Evolutionary conservation across 805 yeast species (phyloP).

Genomic region (Sugiyamaella smithiae): DNA sequence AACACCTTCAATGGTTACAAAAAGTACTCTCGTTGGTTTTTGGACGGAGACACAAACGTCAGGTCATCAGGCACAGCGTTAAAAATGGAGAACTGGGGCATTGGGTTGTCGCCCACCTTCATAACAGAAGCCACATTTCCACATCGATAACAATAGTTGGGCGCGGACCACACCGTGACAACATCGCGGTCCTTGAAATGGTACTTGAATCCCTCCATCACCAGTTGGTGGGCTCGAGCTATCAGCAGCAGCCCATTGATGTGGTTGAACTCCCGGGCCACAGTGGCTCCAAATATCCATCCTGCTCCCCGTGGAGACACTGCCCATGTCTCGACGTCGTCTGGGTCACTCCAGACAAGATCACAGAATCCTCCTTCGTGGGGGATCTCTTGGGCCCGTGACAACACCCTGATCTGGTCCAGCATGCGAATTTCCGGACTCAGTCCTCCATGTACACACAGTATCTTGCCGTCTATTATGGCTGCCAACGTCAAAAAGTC

Average conservation of each 20-base stretch:
- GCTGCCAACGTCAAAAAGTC: slow-evolving; percentile 94
- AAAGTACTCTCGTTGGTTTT: slow-evolving; percentile 29
- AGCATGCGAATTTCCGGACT: slow-evolving; percentile 97
- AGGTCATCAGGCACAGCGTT: slow-evolving; percentile 65
- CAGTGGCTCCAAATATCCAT: slow-evolving; percentile 93
- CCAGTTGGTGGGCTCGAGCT: slow-evolving; percentile 96
- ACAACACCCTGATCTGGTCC: slow-evolving; percentile 90
- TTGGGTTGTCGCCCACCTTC: slow-evolving; percentile 85
- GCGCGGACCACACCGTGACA: slow-evolving; percentile 98
- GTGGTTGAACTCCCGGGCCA: slow-evolving; percentile 93
- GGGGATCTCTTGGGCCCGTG: slow-evolving; percentile 97
- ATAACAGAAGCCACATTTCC: slow-evolving; percentile 98
- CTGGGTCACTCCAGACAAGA: slow-evolving; percentile 97
- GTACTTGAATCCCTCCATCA: slow-evolving; percentile 96
- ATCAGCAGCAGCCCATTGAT: slow-evolving; percentile 84
- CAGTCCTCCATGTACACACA: slow-evolving; percentile 96
- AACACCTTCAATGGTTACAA: slow-evolving; percentile 17
- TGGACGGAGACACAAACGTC: slow-evolving; percentile 24
- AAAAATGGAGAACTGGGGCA: slow-evolving; percentile 89
- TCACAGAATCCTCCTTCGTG: slow-evolving; percentile 99
- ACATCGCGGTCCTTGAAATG: slow-evolving; percentile 96
- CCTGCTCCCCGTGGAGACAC: slow-evolving; percentile 98
- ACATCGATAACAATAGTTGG: slow-evolving; percentile 94
- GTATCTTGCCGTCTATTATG: slow-evolving; percentile 86
- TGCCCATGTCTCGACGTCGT: slow-evolving; percentile 97